Evolutionary conservation across 441 rosid species (phyloP), one percentile per base, ranked within the genome.

Genomic region (Omphalea diandra): DNA sequence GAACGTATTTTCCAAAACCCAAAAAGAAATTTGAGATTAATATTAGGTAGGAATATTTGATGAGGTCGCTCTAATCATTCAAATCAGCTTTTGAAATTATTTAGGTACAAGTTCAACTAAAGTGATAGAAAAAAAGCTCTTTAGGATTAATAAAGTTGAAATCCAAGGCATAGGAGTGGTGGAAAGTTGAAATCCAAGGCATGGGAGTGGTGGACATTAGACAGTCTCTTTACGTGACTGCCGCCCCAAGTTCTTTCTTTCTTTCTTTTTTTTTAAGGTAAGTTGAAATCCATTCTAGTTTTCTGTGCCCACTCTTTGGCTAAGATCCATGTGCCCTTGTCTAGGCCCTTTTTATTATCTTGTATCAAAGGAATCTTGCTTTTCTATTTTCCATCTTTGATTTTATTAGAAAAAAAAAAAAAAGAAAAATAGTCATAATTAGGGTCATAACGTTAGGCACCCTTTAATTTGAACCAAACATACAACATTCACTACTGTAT

Each of bases 241-340:
- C 78, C 36, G 65, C 52, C 69, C 27, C 49, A 60, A 60, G 32
- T 38, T 36, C 7, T 22, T 60, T 36, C 0, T 9, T 33, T 33
- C 2, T 6, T 5, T 6, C 8, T 10, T 26, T 26, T 27, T 36
- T 33, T 12, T 3, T 0, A 3, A 35, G 24, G 15, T 20, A 57
- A 18, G 26, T 61, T 12, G 49, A 68, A 73, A 65, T 65, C 38
- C 31, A 26, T 38, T 76, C 58, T 80, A 38, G 76, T 75, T 76
- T 82, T 84, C 82, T 55, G 86, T 79, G 86, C 85, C 81, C 75
- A 70, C 75, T 70, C 74, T 11, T 65, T 47, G 33, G 65, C 54
- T 58, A 77, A 55, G 66, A 44, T 74, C 81, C 85, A 83, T 83
- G 83, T 80, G 84, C 78, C 65, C 9, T 65, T 81, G 85, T 74